Conservation (phyloP, 2,329 filamentous ascomycete species). For the Pseudomassariella vexata region DNA sequence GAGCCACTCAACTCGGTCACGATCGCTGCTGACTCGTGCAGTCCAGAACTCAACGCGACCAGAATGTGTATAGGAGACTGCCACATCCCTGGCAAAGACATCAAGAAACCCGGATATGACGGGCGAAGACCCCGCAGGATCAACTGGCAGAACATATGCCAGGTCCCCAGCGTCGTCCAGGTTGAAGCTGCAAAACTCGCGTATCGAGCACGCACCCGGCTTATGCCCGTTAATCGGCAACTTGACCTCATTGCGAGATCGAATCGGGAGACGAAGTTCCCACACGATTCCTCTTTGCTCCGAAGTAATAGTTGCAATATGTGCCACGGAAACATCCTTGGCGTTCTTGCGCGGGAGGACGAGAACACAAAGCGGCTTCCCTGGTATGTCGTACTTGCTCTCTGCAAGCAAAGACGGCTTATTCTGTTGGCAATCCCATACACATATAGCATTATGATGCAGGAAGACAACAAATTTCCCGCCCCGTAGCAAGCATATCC, state of each 20-base stretch:
- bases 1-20: conserved; percentile 69
- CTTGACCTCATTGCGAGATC: conserved; percentile 20
- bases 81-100: conserved; percentile 78
- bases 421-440: conserved; percentile 71
- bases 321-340: conserved; percentile 51
- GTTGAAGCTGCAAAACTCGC: conserved; percentile 66
- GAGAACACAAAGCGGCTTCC: conserved; percentile 75
- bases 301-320: conserved; percentile 78
- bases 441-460: conserved; percentile 60
- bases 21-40: conserved; percentile 59
- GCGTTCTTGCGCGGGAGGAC: conserved; percentile 60
- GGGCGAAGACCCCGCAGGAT: conserved; percentile 72
- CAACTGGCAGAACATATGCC: conserved; percentile 70
- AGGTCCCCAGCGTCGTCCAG: conserved; percentile 55
- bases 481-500: conserved; percentile 71
- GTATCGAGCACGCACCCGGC: conserved; percentile 34
- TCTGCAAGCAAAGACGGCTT: conserved; percentile 54
- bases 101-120: conserved; percentile 75
- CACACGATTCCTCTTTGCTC: conserved; percentile 75
- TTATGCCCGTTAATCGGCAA: conserved; percentile 24
- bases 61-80: conserved; percentile 72
- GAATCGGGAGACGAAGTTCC: conserved; percentile 62
- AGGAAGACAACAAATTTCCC: conserved; percentile 79
- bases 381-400: conserved; percentile 52
- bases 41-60: conserved; percentile 83